Base-by-base conservation (phyloP, 2,329 filamentous ascomycete species). In the Colletotrichum lini region DNA sequence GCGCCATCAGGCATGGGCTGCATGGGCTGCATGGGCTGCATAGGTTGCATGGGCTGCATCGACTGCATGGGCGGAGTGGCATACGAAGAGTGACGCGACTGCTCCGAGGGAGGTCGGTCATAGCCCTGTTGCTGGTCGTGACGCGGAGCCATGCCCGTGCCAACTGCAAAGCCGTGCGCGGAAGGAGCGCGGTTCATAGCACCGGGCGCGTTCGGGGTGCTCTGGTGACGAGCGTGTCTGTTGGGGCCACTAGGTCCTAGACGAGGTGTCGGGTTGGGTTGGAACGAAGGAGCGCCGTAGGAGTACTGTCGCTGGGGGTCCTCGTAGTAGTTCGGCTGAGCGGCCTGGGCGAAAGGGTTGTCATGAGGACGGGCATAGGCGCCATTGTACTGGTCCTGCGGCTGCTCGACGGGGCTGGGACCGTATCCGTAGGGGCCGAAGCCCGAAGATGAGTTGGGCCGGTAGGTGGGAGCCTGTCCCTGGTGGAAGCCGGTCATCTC, bases 141-240 rank as follows among this genome's bases (percentile, higher is more conserved):
- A 3, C 61, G 68, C 35, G 62, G 42, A 21, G 54, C 30, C 65
- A 72, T 68, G 60, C 68, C 72, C 9, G 73, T 59, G 35, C 63
- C 49, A 16, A 72, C 58, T 3, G 72, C 56, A 47, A 74, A 74
- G 26, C 65, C 73, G 60, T 73, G 72, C 54, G 66, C 53, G 5
- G 72, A 70, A 15, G 72, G 62, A 49, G 66, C 58, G 45, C 66
- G 66, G 23, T 73, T 70, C 72, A 73, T 71, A 21, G 45, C 59
- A 60, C 72, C 72, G 26, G 68, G 67, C 45, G 68, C 72, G 47
- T 63, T 73, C 4, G 79, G 78, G 15, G 76, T 79, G 64, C 79
- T 81, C 70, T 79, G 79, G 49, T 80, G 78, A 23, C 79, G 79
- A 5, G 61, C 65, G 65, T 81, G 79, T 50, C 75, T 74, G 47